Evolutionary conservation across 306 rosid genomes (phyloP).

Genomic region (Alnus rubra): DNA sequence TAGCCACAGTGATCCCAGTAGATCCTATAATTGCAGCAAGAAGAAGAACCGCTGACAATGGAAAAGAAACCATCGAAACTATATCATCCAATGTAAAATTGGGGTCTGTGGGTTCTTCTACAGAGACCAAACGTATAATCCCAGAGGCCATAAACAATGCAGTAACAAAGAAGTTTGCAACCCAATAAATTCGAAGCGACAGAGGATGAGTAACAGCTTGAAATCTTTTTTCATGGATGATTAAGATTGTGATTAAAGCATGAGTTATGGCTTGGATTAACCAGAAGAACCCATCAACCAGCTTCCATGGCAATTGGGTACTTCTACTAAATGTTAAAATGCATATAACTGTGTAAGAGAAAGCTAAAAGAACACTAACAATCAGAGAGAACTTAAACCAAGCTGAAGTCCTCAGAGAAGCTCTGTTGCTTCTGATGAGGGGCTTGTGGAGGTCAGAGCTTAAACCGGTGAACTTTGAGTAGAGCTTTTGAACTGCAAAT

Average conservation of each 20-base stretch:
- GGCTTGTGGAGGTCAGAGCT: constrained; percentile 57
- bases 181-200: constrained; percentile 73
- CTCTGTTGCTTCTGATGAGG: constrained; percentile 34
- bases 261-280: constrained; percentile 68
- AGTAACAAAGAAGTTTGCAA: constrained; percentile 41
- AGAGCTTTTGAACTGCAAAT: constrained; percentile 57
- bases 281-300: constrained; percentile 67
- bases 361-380: constrained; percentile 44
- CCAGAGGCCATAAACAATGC: constrained; percentile 65
- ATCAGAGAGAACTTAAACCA: constrained; percentile 63
- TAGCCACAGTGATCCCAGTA: constrained; percentile 48
- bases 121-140: constrained; percentile 53
- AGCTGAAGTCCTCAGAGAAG: constrained; percentile 35
- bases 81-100: constrained; percentile 59
- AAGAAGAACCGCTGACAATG: constrained; percentile 56
- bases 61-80: constrained; percentile 55
- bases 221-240: constrained; percentile 63
- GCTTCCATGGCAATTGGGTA: constrained; percentile 49
- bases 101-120: constrained; percentile 25
- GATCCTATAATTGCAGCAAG: constrained; percentile 57
- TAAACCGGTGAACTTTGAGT: constrained; percentile 31
- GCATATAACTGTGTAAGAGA: constrained; percentile 46
- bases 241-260: constrained; percentile 44
- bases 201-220: constrained; percentile 62
- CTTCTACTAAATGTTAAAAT: constrained; percentile 40